Conservation (phyloP, 352 stramenopile species). For the Albugo candida region DNA sequence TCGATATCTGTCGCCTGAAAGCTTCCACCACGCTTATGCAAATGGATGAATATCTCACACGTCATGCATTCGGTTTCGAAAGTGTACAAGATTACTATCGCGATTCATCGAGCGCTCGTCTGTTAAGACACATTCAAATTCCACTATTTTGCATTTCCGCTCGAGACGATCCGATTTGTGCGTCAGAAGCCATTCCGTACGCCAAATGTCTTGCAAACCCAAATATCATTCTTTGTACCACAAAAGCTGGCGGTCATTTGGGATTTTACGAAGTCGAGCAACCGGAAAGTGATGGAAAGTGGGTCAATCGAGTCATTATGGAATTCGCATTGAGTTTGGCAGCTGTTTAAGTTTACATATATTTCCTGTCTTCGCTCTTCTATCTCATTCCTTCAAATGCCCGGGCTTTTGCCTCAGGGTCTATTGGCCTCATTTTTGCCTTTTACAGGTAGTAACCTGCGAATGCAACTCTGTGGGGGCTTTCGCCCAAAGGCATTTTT, state of each 20-base stretch:
- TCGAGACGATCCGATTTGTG: conserved; percentile 38
- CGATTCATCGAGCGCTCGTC: conserved; percentile 23
- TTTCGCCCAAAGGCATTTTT: no score
- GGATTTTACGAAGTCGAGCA: conserved; percentile 33
- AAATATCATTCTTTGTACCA: conserved; percentile 44
- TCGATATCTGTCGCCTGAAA: conserved; percentile 25
- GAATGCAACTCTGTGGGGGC: no score
- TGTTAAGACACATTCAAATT: conserved; percentile 17
- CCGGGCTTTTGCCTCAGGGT: no score
- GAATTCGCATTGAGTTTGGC: no score
- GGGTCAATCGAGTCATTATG: no score
- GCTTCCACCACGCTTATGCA: conserved; percentile 19
- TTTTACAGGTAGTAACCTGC: no score
- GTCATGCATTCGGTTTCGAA: conserved; percentile 34
- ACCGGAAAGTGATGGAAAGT: not conserved
- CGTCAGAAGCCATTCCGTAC: conserved; percentile 16
- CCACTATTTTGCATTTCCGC: conserved; percentile 47
- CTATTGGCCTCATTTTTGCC: no score
- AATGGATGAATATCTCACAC: conserved; percentile 46
- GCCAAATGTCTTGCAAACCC: conserved; percentile 20
- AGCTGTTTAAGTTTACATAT: no score
- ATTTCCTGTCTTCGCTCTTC: no score
- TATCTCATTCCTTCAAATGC: no score
- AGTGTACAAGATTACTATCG: conserved; percentile 37
- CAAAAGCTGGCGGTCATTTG: conserved; percentile 41